These are phyloP conservation scores for Cordyceps militaris DNA, from an alignment of 2,329 filamentous ascomycete species.

Conservation along the genomic window DNA sequence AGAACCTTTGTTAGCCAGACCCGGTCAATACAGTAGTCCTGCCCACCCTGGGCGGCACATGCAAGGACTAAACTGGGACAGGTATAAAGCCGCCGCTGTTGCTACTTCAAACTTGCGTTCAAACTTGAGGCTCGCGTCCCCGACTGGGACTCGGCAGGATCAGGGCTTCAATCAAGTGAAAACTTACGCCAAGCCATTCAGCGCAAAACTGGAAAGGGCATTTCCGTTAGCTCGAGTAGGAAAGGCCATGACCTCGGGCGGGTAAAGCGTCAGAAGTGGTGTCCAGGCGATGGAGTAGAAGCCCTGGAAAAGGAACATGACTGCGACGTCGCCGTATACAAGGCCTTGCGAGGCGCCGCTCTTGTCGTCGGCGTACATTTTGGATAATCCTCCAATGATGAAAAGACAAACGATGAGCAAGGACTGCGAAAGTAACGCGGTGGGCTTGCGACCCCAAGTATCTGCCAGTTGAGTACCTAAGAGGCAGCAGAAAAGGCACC, in stretches of 20 bases:
- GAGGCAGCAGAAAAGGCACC: conserved; percentile 36
- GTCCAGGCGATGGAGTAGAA: conserved; percentile 24
- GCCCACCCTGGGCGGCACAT: no score
- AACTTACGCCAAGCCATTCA: conserved; percentile 14
- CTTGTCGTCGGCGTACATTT: conserved; percentile 28
- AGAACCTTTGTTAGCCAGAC: background rate
- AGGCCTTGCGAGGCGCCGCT: conserved; percentile 24
- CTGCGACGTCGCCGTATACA: conserved; percentile 30
- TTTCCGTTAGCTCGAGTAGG: conserved; percentile 26
- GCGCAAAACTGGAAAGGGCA: conserved; percentile 22
- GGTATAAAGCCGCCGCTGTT: no score
- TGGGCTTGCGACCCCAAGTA: conserved; percentile 37
- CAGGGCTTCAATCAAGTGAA: no score
- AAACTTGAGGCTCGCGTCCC: no score
- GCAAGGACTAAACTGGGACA: no score
- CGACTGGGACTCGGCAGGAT: no score
- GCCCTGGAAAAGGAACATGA: conserved; percentile 24
- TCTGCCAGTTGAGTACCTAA: conserved; percentile 36
- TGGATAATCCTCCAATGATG: conserved; percentile 43
- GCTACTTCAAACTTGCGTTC: no score
- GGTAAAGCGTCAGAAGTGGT: conserved; percentile 21
- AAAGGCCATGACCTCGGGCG: conserved; percentile 25
- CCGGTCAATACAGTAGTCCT: no score
- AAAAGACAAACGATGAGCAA: conserved; percentile 39
- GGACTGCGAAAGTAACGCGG: conserved; percentile 31